Conservation (phyloP, 495 filamentous ascomycete genomes). For the Cryomyces minteri region DNA sequence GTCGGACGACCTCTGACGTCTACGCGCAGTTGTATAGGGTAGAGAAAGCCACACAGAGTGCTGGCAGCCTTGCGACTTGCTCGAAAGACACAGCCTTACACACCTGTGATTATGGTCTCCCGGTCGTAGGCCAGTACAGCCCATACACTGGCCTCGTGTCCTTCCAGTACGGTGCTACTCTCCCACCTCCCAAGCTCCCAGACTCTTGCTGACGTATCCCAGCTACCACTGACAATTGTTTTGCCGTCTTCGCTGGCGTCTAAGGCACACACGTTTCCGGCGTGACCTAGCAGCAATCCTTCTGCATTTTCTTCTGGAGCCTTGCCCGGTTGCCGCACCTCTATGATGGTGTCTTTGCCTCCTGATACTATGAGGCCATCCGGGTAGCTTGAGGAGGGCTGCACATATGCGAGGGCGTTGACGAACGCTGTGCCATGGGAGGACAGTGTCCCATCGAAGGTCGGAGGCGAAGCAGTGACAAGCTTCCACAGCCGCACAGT, state of each 20-base stretch:
- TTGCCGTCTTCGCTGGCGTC: constrained; percentile 52
- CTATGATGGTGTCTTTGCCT: constrained; percentile 82
- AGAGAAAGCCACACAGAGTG: no score
- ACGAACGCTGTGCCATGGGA: constrained; percentile 65
- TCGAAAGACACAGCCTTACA: not conserved
- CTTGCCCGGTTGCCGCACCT: constrained; percentile 54
- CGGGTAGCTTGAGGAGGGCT: constrained; percentile 47
- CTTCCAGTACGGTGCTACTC: constrained; percentile 43
- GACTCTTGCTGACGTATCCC: constrained; percentile 72
- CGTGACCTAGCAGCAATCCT: constrained; percentile 70
- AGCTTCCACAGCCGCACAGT: constrained; percentile 79
- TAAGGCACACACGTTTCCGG: constrained; percentile 69
- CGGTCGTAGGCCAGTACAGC: constrained; percentile 69
- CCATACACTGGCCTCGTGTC: constrained; percentile 74
- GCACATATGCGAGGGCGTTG: constrained; percentile 63
- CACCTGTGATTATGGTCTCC: constrained; percentile 66
- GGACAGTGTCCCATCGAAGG: constrained; percentile 57
- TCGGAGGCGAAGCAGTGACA: constrained; percentile 41
- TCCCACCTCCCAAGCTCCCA: constrained; percentile 62
- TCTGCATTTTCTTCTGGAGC: constrained; percentile 57
- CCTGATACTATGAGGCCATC: constrained; percentile 75
- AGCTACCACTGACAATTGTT: constrained; percentile 80
- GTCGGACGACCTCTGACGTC: no score
- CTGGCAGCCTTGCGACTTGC: no score
- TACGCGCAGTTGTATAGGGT: no score